Percentiles rank a stretch among this genome's conserved stretches.
phyloP scores from a whole-genome alignment of 1,139 yeast species.

The Saccharomycopsis phalli region DNA sequence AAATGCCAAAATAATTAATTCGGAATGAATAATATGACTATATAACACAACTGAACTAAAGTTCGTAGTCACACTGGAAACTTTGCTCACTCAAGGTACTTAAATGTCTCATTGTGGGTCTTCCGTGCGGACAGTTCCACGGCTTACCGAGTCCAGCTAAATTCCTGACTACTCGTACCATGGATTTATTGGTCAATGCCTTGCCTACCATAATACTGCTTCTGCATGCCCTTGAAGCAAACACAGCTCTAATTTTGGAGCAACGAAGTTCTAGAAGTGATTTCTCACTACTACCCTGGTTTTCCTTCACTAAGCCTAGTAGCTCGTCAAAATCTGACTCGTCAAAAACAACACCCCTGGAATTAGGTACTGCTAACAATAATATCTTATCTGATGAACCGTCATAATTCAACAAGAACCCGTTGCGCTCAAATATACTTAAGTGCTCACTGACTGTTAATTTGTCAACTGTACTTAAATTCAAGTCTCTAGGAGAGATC shows the following conservation, averaged over 20 bases:
- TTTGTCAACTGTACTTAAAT: slow-evolving; percentile 72
- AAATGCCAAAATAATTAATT: neutral
- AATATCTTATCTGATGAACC: slow-evolving; percentile 30
- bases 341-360: slow-evolving; percentile 61
- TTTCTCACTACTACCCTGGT: slow-evolving; percentile 26
- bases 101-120: slow-evolving; percentile 93
- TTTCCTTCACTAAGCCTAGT: slow-evolving; percentile 46
- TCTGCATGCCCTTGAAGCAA: slow-evolving; percentile 94
- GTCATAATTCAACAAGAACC: slow-evolving; percentile 37
- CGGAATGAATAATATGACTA: neutral
- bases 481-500: slow-evolving; percentile 55
- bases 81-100: slow-evolving; percentile 45
- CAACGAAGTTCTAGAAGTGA: slow-evolving; percentile 32
- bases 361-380: slow-evolving; percentile 60
- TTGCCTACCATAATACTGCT: slow-evolving; percentile 92
- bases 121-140: slow-evolving; percentile 98
- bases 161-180: slow-evolving; percentile 61
- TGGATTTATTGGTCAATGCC: slow-evolving; percentile 44
- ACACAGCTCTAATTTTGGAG: slow-evolving; percentile 69
- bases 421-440: slow-evolving; percentile 57
- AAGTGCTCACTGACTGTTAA: slow-evolving; percentile 53
- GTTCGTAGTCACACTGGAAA: slow-evolving; percentile 34
- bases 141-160: slow-evolving; percentile 76
- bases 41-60: neutral
- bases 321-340: slow-evolving; percentile 68